phyloP scores from a whole-genome alignment of 768 basidiomycete genomes.

The Boletus patriciae region DNA sequence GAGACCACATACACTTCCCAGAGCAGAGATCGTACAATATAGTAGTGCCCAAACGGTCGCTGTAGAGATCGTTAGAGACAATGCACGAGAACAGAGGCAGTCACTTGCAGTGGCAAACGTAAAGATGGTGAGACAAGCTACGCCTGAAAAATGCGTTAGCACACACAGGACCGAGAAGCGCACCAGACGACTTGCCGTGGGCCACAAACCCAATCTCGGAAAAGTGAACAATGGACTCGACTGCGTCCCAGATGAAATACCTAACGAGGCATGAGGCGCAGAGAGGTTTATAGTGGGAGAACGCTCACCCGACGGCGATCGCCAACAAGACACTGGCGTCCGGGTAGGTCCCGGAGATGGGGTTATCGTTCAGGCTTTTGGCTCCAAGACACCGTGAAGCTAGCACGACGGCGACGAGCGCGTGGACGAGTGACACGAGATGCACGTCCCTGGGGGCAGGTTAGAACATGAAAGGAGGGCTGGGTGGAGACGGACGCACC shows the following conservation, averaged over 20 bases:
- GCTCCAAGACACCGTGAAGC: constrained; percentile 54
- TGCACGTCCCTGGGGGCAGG: constrained; percentile 56
- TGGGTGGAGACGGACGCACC: constrained; percentile 38
- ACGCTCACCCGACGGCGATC: constrained; percentile 65
- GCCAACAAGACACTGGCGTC: constrained; percentile 58
- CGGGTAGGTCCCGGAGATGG: constrained; percentile 75
- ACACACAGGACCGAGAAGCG: background rate
- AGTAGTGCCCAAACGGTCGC: constrained; percentile 80
- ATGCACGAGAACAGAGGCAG: background rate
- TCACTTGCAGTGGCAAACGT: constrained; percentile 65
- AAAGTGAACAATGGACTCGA: constrained; percentile 69
- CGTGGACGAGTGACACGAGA: constrained; percentile 72
- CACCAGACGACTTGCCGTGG: constrained; percentile 52
- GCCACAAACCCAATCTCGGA: constrained; percentile 72
- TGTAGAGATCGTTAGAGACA: constrained; percentile 24
- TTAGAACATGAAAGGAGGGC: background rate
- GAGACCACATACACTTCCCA: constrained; percentile 69
- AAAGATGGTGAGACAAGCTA: constrained; percentile 66
- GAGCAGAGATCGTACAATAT: constrained; percentile 70
- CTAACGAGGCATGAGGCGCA: constrained; percentile 32
- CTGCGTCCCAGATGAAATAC: constrained; percentile 82
- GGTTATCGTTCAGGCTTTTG: constrained; percentile 53
- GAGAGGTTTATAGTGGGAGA: background rate
- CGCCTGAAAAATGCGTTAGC: constrained; percentile 38
- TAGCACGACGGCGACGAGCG: constrained; percentile 63